Conservation (phyloP, 495 filamentous ascomycete species). For the Emericellopsis terricola region DNA sequence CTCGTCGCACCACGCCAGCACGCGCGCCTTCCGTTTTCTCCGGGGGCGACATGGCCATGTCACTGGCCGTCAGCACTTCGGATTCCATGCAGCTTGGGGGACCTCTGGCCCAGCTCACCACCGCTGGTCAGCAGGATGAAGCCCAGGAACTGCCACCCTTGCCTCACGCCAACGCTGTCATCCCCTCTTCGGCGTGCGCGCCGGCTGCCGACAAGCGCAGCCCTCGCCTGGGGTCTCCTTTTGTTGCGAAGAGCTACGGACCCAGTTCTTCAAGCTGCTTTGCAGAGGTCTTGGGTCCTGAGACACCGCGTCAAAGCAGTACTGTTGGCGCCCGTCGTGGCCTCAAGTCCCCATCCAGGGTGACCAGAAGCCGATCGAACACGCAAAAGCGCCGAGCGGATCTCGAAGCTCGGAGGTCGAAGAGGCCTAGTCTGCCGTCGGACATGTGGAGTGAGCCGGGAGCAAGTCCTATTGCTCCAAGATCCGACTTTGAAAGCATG, state of each 20-base stretch:
- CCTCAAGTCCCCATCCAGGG: slow-evolving; percentile 25
- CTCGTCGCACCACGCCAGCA: slow-evolving; percentile 19
- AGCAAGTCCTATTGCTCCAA: background rate
- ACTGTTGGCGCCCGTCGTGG: slow-evolving; percentile 23
- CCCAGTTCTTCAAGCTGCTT: slow-evolving; percentile 28
- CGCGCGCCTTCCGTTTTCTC: slow-evolving; percentile 24
- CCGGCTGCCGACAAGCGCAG: slow-evolving; percentile 6
- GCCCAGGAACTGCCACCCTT: background rate
- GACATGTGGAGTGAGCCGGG: slow-evolving; percentile 10
- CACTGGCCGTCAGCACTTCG: slow-evolving; percentile 62
- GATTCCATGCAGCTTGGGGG: slow-evolving; percentile 59
- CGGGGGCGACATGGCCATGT: slow-evolving; percentile 71
- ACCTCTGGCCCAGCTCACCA: slow-evolving; percentile 42
- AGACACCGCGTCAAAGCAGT: slow-evolving; percentile 19
- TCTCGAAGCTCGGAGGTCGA: slow-evolving; percentile 13
- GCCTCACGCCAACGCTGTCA: slow-evolving; percentile 3
- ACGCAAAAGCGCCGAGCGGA: slow-evolving; percentile 26
- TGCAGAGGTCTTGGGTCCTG: slow-evolving; percentile 13
- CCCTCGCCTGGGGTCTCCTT: slow-evolving; percentile 40
- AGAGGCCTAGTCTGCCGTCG: slow-evolving; percentile 21
- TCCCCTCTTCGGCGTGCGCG: background rate
- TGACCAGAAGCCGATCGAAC: slow-evolving; percentile 21
- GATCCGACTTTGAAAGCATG: no score
- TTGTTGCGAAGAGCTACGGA: slow-evolving; percentile 34
- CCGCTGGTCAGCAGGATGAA: slow-evolving; percentile 13